Percentiles rank a stretch among this genome's conserved stretches.
Evolutionary conservation across 2,329 filamentous ascomycete genomes (phyloP).

Genomic region (Pestalotiopsis sp.): DNA sequence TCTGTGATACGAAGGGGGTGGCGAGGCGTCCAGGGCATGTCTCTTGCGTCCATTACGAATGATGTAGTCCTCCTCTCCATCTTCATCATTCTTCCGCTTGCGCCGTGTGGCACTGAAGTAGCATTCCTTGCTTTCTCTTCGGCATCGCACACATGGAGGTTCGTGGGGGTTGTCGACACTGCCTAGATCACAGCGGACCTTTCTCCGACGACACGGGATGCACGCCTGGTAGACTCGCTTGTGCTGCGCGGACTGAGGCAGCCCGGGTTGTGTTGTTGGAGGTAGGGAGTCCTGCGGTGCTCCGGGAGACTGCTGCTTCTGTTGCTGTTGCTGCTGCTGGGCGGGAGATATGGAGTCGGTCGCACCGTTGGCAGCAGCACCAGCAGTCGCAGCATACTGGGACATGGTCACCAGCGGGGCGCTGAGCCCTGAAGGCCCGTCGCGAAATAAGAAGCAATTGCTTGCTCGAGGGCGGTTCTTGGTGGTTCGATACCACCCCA

Average conservation of each 20-base stretch:
- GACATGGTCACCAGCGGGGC: slow-evolving; percentile 16
- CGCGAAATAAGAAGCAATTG: background rate
- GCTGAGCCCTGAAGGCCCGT: slow-evolving; percentile 8
- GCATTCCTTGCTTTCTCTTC: slow-evolving; percentile 94
- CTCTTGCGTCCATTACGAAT: slow-evolving; percentile 76
- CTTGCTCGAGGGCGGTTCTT: slow-evolving; percentile 8
- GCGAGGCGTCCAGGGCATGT: slow-evolving; percentile 51
- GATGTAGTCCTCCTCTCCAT: slow-evolving; percentile 67
- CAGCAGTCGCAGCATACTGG: slow-evolving; percentile 5
- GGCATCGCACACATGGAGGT: slow-evolving; percentile 90
- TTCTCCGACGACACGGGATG: slow-evolving; percentile 64
- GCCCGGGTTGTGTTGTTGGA: background rate
- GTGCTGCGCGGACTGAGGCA: slow-evolving; percentile 42
- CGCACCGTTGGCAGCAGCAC: background rate
- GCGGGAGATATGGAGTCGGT: background rate
- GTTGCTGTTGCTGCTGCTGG: slow-evolving; percentile 13
- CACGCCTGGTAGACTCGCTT: slow-evolving; percentile 68
- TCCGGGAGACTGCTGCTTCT: slow-evolving; percentile 17
- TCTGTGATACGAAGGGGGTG: slow-evolving; percentile 46
- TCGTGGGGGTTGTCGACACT: slow-evolving; percentile 93
- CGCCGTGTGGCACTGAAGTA: slow-evolving; percentile 94
- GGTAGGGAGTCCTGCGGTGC: slow-evolving; percentile 4
- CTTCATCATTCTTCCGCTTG: slow-evolving; percentile 79
- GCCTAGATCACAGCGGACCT: slow-evolving; percentile 65
- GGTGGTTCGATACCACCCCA: slow-evolving; percentile 12